phyloP scores from a whole-genome alignment of 1,139 yeast species.

The Geotrichum phurueaensis region DNA sequence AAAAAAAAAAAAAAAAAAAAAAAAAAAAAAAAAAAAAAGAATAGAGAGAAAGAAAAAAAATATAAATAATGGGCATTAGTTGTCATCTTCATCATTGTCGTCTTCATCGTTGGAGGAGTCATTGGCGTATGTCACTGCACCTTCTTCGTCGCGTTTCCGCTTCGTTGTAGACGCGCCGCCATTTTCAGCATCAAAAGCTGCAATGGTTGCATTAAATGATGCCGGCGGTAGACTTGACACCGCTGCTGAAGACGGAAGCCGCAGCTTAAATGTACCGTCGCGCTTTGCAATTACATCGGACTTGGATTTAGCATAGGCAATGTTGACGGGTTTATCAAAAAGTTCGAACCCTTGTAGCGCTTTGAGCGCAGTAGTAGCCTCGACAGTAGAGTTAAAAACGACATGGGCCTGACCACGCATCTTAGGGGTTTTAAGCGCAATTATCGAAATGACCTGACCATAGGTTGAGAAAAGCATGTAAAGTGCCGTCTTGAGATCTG shows the following conservation, averaged over 20 bases:
- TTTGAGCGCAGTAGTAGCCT: slow-evolving; percentile 51
- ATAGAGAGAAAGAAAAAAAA: not conserved
- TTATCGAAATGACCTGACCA: slow-evolving; percentile 61
- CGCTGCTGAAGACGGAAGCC: not conserved
- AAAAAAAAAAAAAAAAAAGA: not conserved
- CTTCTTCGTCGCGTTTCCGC: slow-evolving; percentile 20
- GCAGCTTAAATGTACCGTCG: slow-evolving; percentile 26
- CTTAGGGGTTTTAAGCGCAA: slow-evolving; percentile 42
- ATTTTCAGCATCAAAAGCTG: not conserved
- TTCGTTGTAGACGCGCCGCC: slow-evolving; percentile 6
- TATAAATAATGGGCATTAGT: slow-evolving; percentile 3
- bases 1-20: not conserved
- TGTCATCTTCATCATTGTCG: slow-evolving; percentile 1
- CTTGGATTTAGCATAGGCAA: slow-evolving; percentile 43
- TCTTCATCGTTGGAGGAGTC: slow-evolving; percentile 3
- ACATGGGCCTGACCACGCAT: slow-evolving; percentile 79
- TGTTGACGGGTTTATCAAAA: slow-evolving; percentile 51
- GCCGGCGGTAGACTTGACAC: not conserved
- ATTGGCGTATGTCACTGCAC: not conserved
- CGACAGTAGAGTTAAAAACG: slow-evolving; percentile 44
- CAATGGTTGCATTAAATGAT: not conserved
- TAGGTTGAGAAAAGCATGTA: slow-evolving; percentile 59
- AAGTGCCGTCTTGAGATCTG: slow-evolving; percentile 47
- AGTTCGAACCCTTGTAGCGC: slow-evolving; percentile 46
- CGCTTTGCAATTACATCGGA: slow-evolving; percentile 33